Conservation (phyloP, 208 protist genomes). For the Spongospora subterranea region DNA sequence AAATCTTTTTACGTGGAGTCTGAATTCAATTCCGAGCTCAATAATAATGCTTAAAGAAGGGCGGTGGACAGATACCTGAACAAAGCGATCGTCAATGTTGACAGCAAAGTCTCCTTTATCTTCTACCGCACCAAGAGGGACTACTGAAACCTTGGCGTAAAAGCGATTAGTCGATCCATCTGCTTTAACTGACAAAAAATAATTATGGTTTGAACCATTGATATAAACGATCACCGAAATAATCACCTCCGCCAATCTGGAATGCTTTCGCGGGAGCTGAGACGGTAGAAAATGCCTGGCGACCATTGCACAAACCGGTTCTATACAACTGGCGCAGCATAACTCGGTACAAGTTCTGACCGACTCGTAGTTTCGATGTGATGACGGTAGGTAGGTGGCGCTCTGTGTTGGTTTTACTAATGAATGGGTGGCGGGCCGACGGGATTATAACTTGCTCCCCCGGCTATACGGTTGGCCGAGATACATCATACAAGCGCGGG, state of each 20-base stretch:
- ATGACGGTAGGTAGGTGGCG: too few species aligned
- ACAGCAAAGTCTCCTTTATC: background rate
- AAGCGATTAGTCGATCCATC: constrained; percentile 14
- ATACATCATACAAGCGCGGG: too few species aligned
- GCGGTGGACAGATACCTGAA: background rate
- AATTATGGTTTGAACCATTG: background rate
- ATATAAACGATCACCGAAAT: background rate
- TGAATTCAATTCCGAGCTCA: background rate
- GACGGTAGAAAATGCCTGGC: too few species aligned
- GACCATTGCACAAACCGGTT: too few species aligned
- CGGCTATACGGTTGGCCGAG: too few species aligned
- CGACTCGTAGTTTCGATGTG: too few species aligned
- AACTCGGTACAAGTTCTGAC: too few species aligned
- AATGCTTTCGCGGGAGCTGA: too few species aligned
- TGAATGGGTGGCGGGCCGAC: too few species aligned
- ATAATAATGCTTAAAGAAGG: background rate
- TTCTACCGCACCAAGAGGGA: background rate
- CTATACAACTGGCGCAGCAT: too few species aligned
- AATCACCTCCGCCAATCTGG: background rate
- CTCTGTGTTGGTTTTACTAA: too few species aligned
- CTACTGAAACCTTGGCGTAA: background rate
- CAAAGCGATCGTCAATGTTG: constrained; percentile 27
- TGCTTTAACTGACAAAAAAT: background rate
- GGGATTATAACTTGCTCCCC: too few species aligned
- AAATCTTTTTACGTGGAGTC: constrained; percentile 34